Evolutionary conservation across 169 alveolate species (phyloP), one percentile per base, ranked within the genome.

Genomic region (Plasmodium relictum): DNA sequence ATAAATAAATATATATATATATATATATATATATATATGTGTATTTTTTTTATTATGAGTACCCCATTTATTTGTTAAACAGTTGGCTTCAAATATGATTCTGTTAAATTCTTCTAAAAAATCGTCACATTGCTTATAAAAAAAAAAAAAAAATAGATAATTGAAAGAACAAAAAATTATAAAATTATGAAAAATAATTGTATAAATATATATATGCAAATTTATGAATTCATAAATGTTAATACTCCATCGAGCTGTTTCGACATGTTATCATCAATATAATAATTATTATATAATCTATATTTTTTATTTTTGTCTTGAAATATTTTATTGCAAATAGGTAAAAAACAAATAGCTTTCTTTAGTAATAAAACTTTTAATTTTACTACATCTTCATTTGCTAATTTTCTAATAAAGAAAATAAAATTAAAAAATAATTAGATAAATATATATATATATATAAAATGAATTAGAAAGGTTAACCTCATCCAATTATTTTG

Each of bases 301-400:
- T 52, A 61, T 54, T 80, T 80, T 65, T 68, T 80, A 61, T 80
- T 80, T 80, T 80, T 80, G 44, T 80, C 90, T 22, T 80, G 90
- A 80, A 80, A 69, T 65, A 80, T 65, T 80, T 69, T 80, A 59
- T 80, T 80, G 56, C 90, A 80, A 14, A 80, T 69, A 9, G 90
- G 90, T 10, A 80, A 52, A 71, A 80, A 80, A 44, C 39, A 80
- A 41, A 80, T 80, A 41, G 90, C 72, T 71, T 80, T 80, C 59
- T 80, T 80, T 20, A 80, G 59, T 61, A 80, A 45, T 39, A 80
- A 24, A 20, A 80, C 90, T 61, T 80, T 80, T 16, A 80, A 54
- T 61, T 80, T 80, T 20, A 80, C 72, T 12, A 80, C 65, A 59
- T 80, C 90, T 3, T 50, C 90, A 45, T 52, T 65, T 12, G 71